These are phyloP conservation scores for Lactifluus volemus DNA, from an alignment of 768 basidiomycete species.

Conservation along the genomic window DNA sequence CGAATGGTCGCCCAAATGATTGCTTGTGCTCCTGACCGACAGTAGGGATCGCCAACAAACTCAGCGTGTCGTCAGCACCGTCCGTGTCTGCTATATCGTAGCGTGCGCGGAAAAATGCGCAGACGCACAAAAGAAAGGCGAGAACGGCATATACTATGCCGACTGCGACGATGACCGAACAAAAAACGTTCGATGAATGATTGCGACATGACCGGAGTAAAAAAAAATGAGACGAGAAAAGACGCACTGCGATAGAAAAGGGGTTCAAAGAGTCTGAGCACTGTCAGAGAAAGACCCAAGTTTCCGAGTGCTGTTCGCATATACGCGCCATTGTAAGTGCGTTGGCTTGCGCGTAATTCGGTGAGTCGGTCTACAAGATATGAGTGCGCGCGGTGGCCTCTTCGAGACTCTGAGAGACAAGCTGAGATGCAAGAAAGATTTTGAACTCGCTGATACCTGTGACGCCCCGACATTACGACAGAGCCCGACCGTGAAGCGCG, in stretches of 20 bases:
- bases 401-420: neutral
- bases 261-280: slow-evolving; percentile 70
- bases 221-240: slow-evolving; percentile 40
- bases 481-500: no score
- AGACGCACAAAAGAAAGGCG: slow-evolving; percentile 47
- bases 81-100: slow-evolving; percentile 63
- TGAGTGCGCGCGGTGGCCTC: slow-evolving; percentile 28
- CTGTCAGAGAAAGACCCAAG: slow-evolving; percentile 63
- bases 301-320: slow-evolving; percentile 64
- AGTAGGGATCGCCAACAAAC: slow-evolving; percentile 39
- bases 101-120: slow-evolving; percentile 51
- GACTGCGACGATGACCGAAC: slow-evolving; percentile 23
- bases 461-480: no score
- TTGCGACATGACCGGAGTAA: neutral
- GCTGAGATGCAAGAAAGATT: no score
- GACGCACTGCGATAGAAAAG: neutral
- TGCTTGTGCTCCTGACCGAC: slow-evolving; percentile 53
- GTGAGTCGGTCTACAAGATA: slow-evolving; percentile 42
- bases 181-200: slow-evolving; percentile 26
- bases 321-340: slow-evolving; percentile 82
- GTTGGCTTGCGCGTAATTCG: slow-evolving; percentile 69
- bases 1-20: slow-evolving; percentile 67
- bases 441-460: neutral
- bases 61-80: neutral
- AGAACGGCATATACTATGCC: slow-evolving; percentile 60